Conservation (phyloP, 345 rosid genomes). For the Orychophragmus violaceus region DNA sequence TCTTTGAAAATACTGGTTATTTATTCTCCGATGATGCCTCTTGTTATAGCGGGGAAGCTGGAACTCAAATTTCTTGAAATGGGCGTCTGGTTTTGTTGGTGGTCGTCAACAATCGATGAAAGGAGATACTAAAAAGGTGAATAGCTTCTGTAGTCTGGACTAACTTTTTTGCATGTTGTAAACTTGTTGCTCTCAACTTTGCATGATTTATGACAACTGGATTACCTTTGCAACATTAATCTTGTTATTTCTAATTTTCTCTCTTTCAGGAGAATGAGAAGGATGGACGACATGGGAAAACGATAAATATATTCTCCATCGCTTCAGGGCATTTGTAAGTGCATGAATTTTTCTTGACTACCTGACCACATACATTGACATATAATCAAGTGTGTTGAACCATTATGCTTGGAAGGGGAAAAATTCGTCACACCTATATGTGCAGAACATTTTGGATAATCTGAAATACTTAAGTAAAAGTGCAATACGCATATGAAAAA, state of each 20-base stretch:
- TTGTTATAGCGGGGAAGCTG: conserved; percentile 51
- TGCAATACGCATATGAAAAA: conserved; percentile 1
- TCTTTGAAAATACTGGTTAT: conserved; percentile 2
- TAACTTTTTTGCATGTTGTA: neutral
- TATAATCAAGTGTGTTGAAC: conserved; percentile 8
- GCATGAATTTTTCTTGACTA: conserved; percentile 1
- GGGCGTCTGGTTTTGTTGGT: conserved; percentile 92
- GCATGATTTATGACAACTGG: neutral
- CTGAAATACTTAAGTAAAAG: neutral
- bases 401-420: neutral
- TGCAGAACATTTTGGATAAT: neutral
- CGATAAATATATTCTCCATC: conserved; percentile 80
- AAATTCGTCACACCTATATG: neutral
- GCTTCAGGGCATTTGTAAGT: conserved; percentile 99
- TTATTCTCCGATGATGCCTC: conserved; percentile 6
- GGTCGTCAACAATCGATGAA: conserved; percentile 53
- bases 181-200: neutral
- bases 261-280: conserved; percentile 49
- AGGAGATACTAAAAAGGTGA: conserved; percentile 32
- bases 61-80: conserved; percentile 86
- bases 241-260: conserved; percentile 13
- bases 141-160: conserved; percentile 27
- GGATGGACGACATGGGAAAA: conserved; percentile 72
- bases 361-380: conserved; percentile 8
- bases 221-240: conserved; percentile 7